phyloP scores from a whole-genome alignment of 768 basidiomycete genomes.

The Tylopilus subfusipes region DNA sequence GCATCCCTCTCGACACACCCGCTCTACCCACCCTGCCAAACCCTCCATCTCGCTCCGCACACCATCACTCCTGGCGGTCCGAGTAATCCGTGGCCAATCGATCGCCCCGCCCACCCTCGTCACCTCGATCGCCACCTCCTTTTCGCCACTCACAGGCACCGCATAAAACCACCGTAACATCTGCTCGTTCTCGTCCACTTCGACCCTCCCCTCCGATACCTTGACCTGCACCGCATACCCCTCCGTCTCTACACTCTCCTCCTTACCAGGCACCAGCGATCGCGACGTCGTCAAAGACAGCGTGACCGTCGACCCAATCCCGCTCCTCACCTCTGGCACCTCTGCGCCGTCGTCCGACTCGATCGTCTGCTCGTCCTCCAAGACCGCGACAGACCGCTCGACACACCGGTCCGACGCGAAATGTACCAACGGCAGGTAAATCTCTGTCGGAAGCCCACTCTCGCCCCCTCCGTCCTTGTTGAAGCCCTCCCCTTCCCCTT shows the following conservation, averaged over 20 bases:
- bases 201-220: slow-evolving; percentile 46
- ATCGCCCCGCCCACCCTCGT: slow-evolving; percentile 42
- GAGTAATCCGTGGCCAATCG: slow-evolving; percentile 11
- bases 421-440: slow-evolving; percentile 88
- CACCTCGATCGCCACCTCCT: slow-evolving; percentile 40
- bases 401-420: slow-evolving; percentile 53
- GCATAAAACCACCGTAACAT: slow-evolving; percentile 50
- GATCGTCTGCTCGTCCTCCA: not conserved
- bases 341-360: not conserved
- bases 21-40: slow-evolving; percentile 6
- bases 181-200: slow-evolving; percentile 47
- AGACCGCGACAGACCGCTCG: slow-evolving; percentile 13
- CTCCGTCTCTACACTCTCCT: slow-evolving; percentile 14
- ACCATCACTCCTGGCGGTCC: not conserved
- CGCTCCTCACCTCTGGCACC: not conserved
- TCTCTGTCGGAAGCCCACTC: slow-evolving; percentile 68
- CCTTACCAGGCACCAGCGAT: not conserved
- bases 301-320: slow-evolving; percentile 17
- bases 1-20: slow-evolving; percentile 20
- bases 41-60: not conserved
- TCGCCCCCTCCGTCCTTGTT: slow-evolving; percentile 19
- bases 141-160: slow-evolving; percentile 27
- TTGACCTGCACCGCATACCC: slow-evolving; percentile 41
- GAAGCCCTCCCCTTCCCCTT: not conserved
- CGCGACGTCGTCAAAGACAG: slow-evolving; percentile 3